Base-by-base conservation (phyloP, 2,329 filamentous ascomycete genomes). In the Scolecobasidium constrictum region DNA sequence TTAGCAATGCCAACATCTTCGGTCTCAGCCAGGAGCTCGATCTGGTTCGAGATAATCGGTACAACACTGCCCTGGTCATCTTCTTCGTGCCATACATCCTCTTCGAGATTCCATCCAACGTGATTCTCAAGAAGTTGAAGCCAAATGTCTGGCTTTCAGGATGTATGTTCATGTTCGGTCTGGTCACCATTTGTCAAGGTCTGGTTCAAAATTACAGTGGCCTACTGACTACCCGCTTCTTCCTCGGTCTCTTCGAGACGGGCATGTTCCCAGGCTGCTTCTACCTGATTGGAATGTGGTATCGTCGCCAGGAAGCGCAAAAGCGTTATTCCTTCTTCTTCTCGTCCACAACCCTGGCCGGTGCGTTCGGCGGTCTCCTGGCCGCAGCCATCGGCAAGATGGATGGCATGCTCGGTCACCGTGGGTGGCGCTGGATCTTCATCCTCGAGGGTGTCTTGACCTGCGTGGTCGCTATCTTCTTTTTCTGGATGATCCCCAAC, bases 301-400 rank as follows among this genome's bases (percentile, higher is more conserved):
- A 96, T 54, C 79, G 81, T 46, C 78, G 90, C 46, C 70, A 71
- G 35, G 92, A 96, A 63, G 86, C 88, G 2, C 90, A 96, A 63
- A 86, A 86, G 55, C 79, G 92, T 21, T 95, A 88, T 64, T 84
- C 81, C 13, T 88, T 96, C 68, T 96, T 96, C 71, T 96, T 96
- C 69, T 80, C 76, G 54, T 85, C 74, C 20, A 88, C 84, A 1
- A 83, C 81, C 0, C 67, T 90, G 3, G 84, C 84, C 1, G 84
- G 84, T 22, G 84, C 86, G 0, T 95, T 94, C 53, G 87, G 86
- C 35, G 87, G 87, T 2, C 72, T 95, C 1, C 71, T 95, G 4
- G 88, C 88, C 1, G 81, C 78, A 1, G 88, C 81, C 0, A 93
- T 95, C 48, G 85, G 85, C n/a, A 85, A 92, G 55, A 88, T 94